These are phyloP conservation scores for Chaetomium cochliodes DNA, from an alignment of 495 filamentous ascomycete species.

Conservation along the genomic window DNA sequence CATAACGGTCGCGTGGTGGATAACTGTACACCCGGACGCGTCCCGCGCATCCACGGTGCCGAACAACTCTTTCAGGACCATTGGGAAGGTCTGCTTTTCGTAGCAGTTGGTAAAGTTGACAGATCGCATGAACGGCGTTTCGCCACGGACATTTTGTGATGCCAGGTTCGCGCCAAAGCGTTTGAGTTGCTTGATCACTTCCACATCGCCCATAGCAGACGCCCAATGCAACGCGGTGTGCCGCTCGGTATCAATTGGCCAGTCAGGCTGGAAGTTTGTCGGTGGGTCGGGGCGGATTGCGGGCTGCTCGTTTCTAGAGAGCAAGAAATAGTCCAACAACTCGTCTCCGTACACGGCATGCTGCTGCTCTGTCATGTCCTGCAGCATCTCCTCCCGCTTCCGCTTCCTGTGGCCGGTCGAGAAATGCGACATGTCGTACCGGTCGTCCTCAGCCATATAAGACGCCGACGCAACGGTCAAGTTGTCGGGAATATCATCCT, in stretches of 20 bases:
- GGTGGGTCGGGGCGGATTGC: slow-evolving; percentile 75
- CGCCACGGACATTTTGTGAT: slow-evolving; percentile 70
- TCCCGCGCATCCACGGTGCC: slow-evolving; percentile 74
- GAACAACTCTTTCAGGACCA: slow-evolving; percentile 73
- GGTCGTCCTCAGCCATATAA: slow-evolving; percentile 77
- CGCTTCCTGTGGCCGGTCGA: slow-evolving; percentile 71
- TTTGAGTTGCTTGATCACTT: slow-evolving; percentile 81
- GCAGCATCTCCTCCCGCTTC: slow-evolving; percentile 66
- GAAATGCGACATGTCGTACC: slow-evolving; percentile 64
- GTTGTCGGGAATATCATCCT: slow-evolving; percentile 81
- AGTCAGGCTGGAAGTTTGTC: slow-evolving; percentile 77
- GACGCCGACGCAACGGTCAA: slow-evolving; percentile 75
- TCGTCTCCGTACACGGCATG: slow-evolving; percentile 89
- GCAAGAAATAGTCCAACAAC: slow-evolving; percentile 91
- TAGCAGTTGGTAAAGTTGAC: slow-evolving; percentile 95
- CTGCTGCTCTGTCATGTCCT: slow-evolving; percentile 70
- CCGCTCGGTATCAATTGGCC: slow-evolving; percentile 80
- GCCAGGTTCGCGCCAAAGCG: slow-evolving; percentile 68
- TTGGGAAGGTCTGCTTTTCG: slow-evolving; percentile 81
- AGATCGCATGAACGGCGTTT: slow-evolving; percentile 91
- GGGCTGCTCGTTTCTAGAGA: slow-evolving; percentile 65
- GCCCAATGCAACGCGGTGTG: slow-evolving; percentile 96
- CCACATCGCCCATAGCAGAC: slow-evolving; percentile 94
- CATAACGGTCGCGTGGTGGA: slow-evolving; percentile 88
- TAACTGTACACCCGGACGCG: slow-evolving; percentile 74